Conservation (phyloP, 345 rosid species). For the Dovyalis caffra region DNA sequence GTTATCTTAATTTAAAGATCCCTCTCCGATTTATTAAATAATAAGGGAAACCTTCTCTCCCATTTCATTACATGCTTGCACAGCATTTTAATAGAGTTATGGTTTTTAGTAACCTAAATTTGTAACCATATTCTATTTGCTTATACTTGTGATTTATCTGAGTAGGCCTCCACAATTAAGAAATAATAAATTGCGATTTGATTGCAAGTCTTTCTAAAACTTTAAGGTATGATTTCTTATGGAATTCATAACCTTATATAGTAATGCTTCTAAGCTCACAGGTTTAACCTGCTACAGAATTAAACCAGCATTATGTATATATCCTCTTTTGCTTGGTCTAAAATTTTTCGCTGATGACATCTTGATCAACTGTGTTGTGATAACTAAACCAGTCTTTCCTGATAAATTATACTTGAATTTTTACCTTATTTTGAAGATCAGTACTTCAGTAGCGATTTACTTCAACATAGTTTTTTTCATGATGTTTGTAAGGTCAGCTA, state of each 20-base stretch:
- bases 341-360: neutral
- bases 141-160: neutral
- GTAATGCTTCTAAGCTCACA: neutral
- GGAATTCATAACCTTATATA: neutral
- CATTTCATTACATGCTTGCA: neutral
- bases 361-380: neutral
- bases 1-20: neutral
- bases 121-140: too few species aligned
- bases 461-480: neutral
- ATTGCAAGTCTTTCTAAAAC: too few species aligned
- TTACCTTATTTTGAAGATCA: neutral
- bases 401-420: too few species aligned
- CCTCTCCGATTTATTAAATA: neutral
- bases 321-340: constrained; percentile 5
- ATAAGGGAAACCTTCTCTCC: neutral
- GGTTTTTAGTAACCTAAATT: too few species aligned
- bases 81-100: too few species aligned
- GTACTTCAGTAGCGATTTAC: neutral
- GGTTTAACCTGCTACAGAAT: neutral
- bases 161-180: neutral
- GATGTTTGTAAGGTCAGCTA: constrained; percentile 31
- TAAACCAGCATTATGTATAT: constrained; percentile 23
- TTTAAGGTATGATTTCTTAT: too few species aligned
- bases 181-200: too few species aligned
- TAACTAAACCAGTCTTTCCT: too few species aligned